Evolutionary conservation across 192 early-diverging fungal species (phyloP), one percentile per base, ranked within the genome.

Genomic region (Backusella macrospora): DNA sequence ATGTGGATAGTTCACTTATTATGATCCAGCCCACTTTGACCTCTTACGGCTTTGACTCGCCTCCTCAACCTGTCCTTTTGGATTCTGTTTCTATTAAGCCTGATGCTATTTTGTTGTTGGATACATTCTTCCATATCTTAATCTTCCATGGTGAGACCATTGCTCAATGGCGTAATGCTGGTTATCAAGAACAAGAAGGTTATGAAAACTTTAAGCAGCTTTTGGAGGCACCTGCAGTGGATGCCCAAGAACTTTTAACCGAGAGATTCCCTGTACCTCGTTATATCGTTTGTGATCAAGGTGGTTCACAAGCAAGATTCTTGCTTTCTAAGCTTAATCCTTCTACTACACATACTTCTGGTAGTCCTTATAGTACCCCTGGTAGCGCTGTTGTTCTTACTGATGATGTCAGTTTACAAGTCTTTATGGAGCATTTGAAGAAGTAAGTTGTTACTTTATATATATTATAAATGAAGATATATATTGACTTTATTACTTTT

Each of bases 11-110:
- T 80, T 97, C 98, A 37, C 83, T 99, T 59, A 96, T 98, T 49
- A 99, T 99, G 98, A 99, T 99, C 70, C 97, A 99, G 80, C 98
- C 98, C 2, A 96, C 96, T 9, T 82, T 99, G 73, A 97, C 93
- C 87, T 93, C 93, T 38, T 98, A 96, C 80, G 88, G 86, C 5
- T 93, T 99, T 68, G 92, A 97, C 43, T 88, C 86, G 4, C 86
- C 91, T 38, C 93, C 97, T 16, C 88, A 92, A 62, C 98, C 98
- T 6, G 98, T 98, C 2, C 79, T 97, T 29, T 81, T 99, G 71
- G 98, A 99, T 85, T 99, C 97, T 23, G 89, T 98, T 21, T 99
- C 98, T 34, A 94, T 99, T 81, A 96, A 98, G 79, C 91, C 93
- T 1, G 95, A 99, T 75, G 88, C 91, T 6, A 94, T 97, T 63